phyloP scores from a whole-genome alignment of 805 yeast species.

The Teunomyces atbi region DNA sequence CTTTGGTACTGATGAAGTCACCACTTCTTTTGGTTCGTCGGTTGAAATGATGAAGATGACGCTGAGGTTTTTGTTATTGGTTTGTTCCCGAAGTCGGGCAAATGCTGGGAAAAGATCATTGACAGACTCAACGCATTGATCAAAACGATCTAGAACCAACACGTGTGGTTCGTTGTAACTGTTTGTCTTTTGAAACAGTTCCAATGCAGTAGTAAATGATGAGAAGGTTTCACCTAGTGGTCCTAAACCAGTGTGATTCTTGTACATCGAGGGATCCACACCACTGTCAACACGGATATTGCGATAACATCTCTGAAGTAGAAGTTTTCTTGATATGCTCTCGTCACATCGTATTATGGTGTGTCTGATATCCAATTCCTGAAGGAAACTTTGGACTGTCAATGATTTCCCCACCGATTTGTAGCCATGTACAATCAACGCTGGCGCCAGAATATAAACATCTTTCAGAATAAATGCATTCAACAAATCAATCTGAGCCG shows the following conservation, averaged over 20 bases:
- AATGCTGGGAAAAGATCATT: constrained; percentile 41
- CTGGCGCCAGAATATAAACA: constrained; percentile 26
- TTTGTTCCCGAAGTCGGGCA: constrained; percentile 43
- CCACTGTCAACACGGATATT: constrained; percentile 37
- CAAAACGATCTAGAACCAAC: constrained; percentile 48
- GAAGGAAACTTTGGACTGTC: constrained; percentile 31
- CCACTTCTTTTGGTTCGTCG: constrained; percentile 36
- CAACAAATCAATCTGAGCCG: constrained; percentile 34
- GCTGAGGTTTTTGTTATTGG: constrained; percentile 28
- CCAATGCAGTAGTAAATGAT: constrained; percentile 40
- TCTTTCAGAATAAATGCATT: constrained; percentile 33
- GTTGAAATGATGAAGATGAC: constrained; percentile 42
- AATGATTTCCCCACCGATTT: constrained; percentile 49
- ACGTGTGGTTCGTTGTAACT: constrained; percentile 36
- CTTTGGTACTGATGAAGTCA: constrained; percentile 40
- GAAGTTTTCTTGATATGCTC: constrained; percentile 37
- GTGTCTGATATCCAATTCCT: constrained; percentile 22
- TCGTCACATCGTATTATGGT: constrained; percentile 45
- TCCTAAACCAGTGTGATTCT: constrained; percentile 19
- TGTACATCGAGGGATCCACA: constrained; percentile 15
- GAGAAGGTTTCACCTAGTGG: constrained; percentile 40
- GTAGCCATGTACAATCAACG: constrained; percentile 47
- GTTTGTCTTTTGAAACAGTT: constrained; percentile 33
- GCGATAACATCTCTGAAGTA: constrained; percentile 43
- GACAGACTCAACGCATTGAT: constrained; percentile 43